phyloP scores from a whole-genome alignment of 140 eudicot genomes.

The Anethum foeniculum region DNA sequence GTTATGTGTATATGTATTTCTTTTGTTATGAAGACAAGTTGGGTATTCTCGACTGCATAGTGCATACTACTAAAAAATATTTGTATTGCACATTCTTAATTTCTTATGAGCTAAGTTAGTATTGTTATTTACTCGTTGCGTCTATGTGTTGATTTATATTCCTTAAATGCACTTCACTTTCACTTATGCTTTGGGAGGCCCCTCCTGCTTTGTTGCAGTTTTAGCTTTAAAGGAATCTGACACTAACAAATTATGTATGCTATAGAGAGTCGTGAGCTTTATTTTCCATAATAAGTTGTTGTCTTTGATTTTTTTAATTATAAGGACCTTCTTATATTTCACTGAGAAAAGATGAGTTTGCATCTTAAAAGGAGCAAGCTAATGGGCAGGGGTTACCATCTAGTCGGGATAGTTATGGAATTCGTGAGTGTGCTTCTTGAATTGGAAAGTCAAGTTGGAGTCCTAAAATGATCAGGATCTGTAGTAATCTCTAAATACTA shows the following conservation, averaged over 20 bases:
- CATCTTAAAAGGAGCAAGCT: background rate
- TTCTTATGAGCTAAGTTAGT: background rate
- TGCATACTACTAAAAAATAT: background rate
- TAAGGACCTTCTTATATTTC: background rate
- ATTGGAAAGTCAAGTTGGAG: background rate
- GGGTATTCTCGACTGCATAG: background rate
- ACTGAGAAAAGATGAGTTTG: background rate
- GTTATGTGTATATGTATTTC: background rate
- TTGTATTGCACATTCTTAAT: background rate
- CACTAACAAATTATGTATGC: background rate
- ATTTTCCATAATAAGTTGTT: background rate
- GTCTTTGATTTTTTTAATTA: background rate
- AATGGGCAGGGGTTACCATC: background rate
- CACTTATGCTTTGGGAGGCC: background rate
- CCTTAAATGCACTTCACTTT: background rate
- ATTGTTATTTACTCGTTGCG: background rate
- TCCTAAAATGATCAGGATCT: background rate
- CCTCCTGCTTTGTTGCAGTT: background rate
- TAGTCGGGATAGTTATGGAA: background rate
- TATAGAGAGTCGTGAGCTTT: background rate
- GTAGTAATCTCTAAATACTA: background rate
- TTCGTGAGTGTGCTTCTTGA: background rate
- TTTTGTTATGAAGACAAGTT: background rate
- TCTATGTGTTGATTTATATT: background rate
- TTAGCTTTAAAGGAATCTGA: background rate